Base-by-base conservation (phyloP, 2,329 filamentous ascomycete genomes). In the Penicillium capsulatum region DNA sequence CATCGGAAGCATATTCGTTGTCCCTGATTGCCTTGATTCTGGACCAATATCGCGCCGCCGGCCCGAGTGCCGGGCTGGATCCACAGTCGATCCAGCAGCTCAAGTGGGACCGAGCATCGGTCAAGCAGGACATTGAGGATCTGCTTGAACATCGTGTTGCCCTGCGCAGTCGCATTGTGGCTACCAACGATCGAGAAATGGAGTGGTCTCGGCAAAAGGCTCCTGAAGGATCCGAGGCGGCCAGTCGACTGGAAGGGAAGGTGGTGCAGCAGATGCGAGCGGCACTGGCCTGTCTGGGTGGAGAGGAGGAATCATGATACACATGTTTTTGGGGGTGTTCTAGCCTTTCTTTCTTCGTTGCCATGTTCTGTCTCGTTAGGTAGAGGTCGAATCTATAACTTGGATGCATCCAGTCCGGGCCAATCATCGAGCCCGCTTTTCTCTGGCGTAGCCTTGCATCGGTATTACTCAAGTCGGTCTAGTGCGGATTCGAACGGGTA, bases 101-200 rank as follows among this genome's bases (percentile, higher is more conserved):
- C 5, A 74, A 79, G 36, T 94, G 87, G 82, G 87, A 96, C 58
- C 74, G 77, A 9, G 73, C 75, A 1, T 73, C 74, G 2, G 76
- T 94, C 32, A 76, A 84, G 49, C 90, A 94, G 60, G 88, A 92
- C 54, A 79, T 94, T 4, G 87, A 94, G 51, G 86, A 85, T 50
- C 87, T 87, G 75, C 68, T 96, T 24, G 75, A 79, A 17, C 81
- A 81, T 37, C 76, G 81, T 42, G 79, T 80, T 50, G 69, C 83
- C 38, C 69, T 96, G 40, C 76, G 83, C 36, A 82, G 87, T 48
- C 75, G 85, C 17, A 77, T 95, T 33, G 72, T 90, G 35, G 81
- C 89, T 0, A 73, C 85, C 14, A 86, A 79, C 17, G 76, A 83
- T 54, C 77, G 83, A 45, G 89, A 95, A 65, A 71, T 77, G 30